phyloP scores from a whole-genome alignment of 225 moss, liverwort and hornwort genomes.

The Sphagnum tenellum region DNA sequence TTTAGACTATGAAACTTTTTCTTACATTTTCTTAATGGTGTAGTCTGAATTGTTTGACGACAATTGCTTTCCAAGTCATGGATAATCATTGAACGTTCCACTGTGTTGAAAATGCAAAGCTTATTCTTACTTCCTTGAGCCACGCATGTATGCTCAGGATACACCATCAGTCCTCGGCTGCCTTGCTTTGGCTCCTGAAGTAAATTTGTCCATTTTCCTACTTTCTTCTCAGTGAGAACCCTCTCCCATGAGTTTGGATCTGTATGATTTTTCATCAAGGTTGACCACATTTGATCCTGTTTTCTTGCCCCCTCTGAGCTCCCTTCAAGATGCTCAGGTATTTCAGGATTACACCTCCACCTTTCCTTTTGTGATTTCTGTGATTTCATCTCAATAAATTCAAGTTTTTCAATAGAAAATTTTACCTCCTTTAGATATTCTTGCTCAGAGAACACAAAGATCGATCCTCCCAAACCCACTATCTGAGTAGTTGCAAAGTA shows the following conservation, averaged over 20 bases:
- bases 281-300: too few relatives aligned
- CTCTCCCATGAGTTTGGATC: too few relatives aligned
- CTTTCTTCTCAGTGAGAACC: too few relatives aligned
- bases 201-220: neutral
- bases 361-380: slow-evolving; percentile 7
- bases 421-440: slow-evolving; percentile 18
- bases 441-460: slow-evolving; percentile 34
- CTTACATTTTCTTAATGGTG: neutral
- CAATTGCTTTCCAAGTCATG: neutral
- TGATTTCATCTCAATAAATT: neutral
- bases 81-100: slow-evolving; percentile 8
- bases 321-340: too few relatives aligned
- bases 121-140: slow-evolving; percentile 3
- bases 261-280: too few relatives aligned
- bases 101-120: slow-evolving; percentile 30
- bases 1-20: slow-evolving; percentile 15
- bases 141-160: slow-evolving; percentile 13
- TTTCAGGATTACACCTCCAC: neutral
- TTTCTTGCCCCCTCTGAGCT: too few relatives aligned
- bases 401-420: slow-evolving; percentile 24
- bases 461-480: slow-evolving; percentile 11
- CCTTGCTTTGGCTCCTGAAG: neutral
- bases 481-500: slow-evolving; percentile 20
- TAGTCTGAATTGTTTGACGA: neutral
- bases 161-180: slow-evolving; percentile 5